Evolutionary conservation across 116 monocot species (phyloP), one percentile per base, ranked within the genome.

Genomic region (Iris pallida): DNA sequence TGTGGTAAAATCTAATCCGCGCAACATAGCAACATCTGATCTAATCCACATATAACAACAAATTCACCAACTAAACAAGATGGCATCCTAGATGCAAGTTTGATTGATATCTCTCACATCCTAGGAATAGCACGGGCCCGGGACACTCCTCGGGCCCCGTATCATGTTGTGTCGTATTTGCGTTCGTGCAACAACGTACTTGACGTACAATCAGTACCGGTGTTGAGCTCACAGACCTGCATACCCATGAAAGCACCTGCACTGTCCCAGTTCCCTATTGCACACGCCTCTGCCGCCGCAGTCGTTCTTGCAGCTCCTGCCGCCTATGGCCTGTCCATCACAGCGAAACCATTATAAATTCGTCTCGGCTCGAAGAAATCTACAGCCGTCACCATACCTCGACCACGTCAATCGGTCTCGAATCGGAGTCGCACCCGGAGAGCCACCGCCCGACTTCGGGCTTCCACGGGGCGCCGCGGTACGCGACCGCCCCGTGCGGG

Each of bases 221-320:
- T 30, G 3, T 1, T 30, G 3, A 30, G 30, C 30, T 30, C 30
- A 54, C 59, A n/a, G 4, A 89, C 93, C 93, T 70, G 79, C 64
- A 84, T 57, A 93, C 73, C 89, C 89, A 80, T 86, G 93, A 77
- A 93, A 93, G 58, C 93, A 93, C 57, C 93, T 76, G 86, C 93
- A 93, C 19, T 81, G 66, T 49, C 93, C 93, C 42, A 86, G 59
- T 62, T 86, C 86, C 49, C 68, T 51, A 53, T 93, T 89, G 59
- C 93, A 93, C 11, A 93, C 72, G 9, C 93, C 89, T 42, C 61
- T 66, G 10, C 86, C 86, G 55, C 73, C 78, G 53, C 89, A 93
- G 61, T 84, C 83, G 66, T 84, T 46, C 59, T 75, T 63, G 67
- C 93, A 93, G 8, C 44, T 53, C 59, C 73, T 82, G 40, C 60